A percentile compares a stretch with the other conserved stretches of the same genome.
Evolutionary conservation across 148 eudicot species (phyloP).

Genomic region (Vaccinium macrocarpon): DNA sequence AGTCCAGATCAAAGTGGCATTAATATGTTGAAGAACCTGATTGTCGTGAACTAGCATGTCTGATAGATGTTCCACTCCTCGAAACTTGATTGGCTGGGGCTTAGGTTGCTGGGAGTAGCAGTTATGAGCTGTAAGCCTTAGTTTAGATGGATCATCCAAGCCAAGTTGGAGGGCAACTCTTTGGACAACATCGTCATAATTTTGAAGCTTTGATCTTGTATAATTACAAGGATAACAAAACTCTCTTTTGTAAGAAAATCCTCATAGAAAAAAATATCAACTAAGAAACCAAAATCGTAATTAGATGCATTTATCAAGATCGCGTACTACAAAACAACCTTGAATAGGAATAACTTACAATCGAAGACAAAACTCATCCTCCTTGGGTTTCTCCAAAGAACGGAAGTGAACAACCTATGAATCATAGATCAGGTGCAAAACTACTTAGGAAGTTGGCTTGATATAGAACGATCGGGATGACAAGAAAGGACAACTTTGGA

Average conservation of each 20-base stretch:
- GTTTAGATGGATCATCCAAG: slow-evolving; percentile 83
- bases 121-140: slow-evolving; percentile 90
- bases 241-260: not conserved
- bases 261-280: not conserved
- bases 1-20: not conserved
- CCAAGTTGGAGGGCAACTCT: slow-evolving; percentile 71
- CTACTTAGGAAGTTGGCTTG: not conserved
- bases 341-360: slow-evolving; percentile 54
- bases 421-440: not conserved
- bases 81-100: slow-evolving; percentile 76
- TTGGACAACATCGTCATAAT: slow-evolving; percentile 90
- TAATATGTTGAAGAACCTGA: slow-evolving; percentile 50
- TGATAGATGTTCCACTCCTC: slow-evolving; percentile 69
- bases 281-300: not conserved
- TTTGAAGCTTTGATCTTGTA: slow-evolving; percentile 66
- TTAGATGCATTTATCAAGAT: not conserved
- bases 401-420: slow-evolving; percentile 81
- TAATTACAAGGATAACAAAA: slow-evolving; percentile 11
- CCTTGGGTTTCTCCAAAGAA: slow-evolving; percentile 75
- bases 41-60: slow-evolving; percentile 93
- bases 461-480: not conserved
- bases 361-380: slow-evolving; percentile 82
- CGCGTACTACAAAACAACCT: not conserved
- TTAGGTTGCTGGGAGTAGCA: slow-evolving; percentile 98
- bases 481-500: not conserved